A percentile compares a stretch with the other conserved stretches of the same genome.
phyloP scores from a whole-genome alignment of 176 grass and related monocot species.

The Pontederia crassipes region DNA sequence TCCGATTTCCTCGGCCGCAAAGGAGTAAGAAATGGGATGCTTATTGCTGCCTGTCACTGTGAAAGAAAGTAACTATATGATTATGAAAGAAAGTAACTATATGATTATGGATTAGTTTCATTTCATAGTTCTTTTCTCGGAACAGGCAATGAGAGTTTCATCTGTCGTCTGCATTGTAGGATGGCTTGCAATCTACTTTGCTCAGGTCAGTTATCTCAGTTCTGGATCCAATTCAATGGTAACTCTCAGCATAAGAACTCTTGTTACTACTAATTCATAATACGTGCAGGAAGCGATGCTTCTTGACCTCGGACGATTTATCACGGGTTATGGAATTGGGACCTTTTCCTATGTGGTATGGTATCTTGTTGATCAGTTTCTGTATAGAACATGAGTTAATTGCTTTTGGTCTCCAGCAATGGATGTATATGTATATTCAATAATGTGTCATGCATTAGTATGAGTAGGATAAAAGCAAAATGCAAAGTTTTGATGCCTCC shows the following conservation, averaged over 20 bases:
- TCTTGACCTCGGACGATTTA: slow-evolving; percentile 38
- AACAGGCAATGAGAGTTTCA: slow-evolving; percentile 49
- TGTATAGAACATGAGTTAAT: background rate
- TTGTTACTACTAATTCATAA: background rate
- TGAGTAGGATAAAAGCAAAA: slow-evolving; percentile 2
- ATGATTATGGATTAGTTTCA: no score
- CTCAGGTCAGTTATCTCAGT: slow-evolving; percentile 16
- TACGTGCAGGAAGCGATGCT: slow-evolving; percentile 23
- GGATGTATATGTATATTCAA: background rate
- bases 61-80: no score
- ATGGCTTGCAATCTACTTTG: slow-evolving; percentile 46
- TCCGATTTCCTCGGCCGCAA: slow-evolving; percentile 59
- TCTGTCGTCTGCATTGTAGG: slow-evolving; percentile 39
- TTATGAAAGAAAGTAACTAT: no score
- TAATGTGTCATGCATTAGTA: no score
- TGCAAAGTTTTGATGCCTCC: background rate
- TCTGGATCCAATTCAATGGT: no score
- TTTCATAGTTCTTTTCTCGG: slow-evolving; percentile 1
- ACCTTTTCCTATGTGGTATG: slow-evolving; percentile 51
- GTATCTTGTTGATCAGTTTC: background rate
- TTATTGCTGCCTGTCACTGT: no score
- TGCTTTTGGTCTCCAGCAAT: slow-evolving; percentile 4
- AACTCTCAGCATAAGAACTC: no score
- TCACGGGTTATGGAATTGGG: slow-evolving; percentile 44
- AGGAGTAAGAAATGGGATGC: slow-evolving; percentile 24